Evolutionary conservation across 495 filamentous ascomycete genomes (phyloP).

Genomic region (Haplographium delicatum): DNA sequence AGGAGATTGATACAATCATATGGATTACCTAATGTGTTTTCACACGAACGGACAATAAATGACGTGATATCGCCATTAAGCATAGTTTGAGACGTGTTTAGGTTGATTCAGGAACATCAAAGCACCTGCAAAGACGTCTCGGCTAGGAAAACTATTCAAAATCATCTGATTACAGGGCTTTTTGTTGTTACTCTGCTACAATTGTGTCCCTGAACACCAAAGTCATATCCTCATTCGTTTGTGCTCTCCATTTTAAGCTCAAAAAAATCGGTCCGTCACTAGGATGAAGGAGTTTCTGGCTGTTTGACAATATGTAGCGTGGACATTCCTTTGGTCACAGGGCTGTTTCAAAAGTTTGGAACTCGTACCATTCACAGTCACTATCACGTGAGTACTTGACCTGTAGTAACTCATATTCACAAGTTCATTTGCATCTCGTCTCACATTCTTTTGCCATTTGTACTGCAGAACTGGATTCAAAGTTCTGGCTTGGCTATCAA

Average conservation of each 20-base stretch:
- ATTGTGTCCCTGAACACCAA: too few species aligned
- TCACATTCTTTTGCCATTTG: too few species aligned
- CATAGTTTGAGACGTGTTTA: neutral
- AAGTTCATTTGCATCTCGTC: neutral
- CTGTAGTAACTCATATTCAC: neutral
- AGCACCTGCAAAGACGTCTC: neutral
- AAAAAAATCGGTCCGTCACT: neutral
- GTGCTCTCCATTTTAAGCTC: neutral
- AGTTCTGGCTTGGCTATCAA: neutral
- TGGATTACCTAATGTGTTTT: too few species aligned
- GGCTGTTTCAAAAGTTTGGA: slow-evolving; percentile 1
- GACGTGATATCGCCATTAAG: neutral
- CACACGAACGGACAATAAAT: too few species aligned
- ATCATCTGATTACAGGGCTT: slow-evolving; percentile 1
- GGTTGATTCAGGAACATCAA: neutral
- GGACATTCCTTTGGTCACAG: neutral
- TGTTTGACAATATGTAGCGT: neutral
- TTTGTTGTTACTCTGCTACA: neutral
- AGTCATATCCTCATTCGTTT: neutral
- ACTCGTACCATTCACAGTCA: neutral
- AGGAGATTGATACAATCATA: too few species aligned
- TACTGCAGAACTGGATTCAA: too few species aligned
- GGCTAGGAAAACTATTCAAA: neutral
- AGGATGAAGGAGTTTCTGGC: neutral
- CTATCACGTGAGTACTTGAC: neutral